Evolutionary conservation across 2,329 filamentous ascomycete genomes (phyloP), one percentile per base, ranked within the genome.

Genomic region (Blastomyces silverae): DNA sequence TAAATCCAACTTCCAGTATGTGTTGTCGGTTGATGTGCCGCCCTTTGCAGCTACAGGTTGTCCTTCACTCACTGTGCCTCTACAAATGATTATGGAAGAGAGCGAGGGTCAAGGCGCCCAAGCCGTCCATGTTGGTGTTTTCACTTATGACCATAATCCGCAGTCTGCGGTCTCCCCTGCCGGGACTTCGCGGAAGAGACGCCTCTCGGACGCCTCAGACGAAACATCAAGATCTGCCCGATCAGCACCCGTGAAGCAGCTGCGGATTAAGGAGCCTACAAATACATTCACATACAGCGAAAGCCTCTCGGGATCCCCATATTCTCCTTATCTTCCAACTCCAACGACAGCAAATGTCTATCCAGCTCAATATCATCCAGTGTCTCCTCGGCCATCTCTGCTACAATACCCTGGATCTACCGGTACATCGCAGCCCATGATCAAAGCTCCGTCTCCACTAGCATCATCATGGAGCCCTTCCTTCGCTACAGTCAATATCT

Each of bases 11-110:
- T 90, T 85, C 74, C 84, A 87, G 67, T 96, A 94, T 76, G 83
- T 84, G 39, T 82, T 96, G 70, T 85, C 84, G 57, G 85, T 87
- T 52, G 87, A 91, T 64, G 89, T 88, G 42, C 92, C 92, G 58
- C 83, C 82, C 1, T 85, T 86, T 69, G 75, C 81, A n/a, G 74
- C 79, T 25, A 87, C 85, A 10, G 82, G 81, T 61, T 84, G 81
- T 59, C 78, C 80, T 58, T 81, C 83, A 61, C 79, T 83, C 39
- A 80, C 82, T 61, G 83, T 88, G 55, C 83, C 85, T 63, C 75
- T 89, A 46, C 82, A 81, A 64, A 77, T 89, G 64, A 79, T 83
- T 60, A 82, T 89, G 75, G 84, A 87, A 70, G 82, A 83, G 66
- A 82, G 81, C 66, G 79, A 80, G 64, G 84, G 81, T 11, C 79